These are phyloP conservation scores for Rhizophagus clarus DNA, from an alignment of 192 early-diverging fungal genomes.

Conservation along the genomic window DNA sequence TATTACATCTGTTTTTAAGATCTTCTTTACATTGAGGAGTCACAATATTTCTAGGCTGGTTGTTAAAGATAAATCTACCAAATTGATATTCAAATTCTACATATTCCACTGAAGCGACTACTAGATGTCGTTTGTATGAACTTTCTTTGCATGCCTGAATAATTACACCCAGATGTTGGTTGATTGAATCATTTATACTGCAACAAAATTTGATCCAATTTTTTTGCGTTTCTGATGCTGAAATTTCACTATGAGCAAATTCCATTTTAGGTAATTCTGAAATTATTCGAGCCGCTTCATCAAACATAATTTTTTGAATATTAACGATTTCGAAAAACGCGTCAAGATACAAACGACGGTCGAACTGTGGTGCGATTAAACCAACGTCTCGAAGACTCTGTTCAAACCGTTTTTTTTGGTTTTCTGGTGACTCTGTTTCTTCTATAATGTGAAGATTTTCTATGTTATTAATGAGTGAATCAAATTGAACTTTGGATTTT, in stretches of 20 bases:
- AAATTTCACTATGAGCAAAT: too few species aligned
- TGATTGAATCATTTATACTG: not conserved
- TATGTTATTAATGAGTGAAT: not conserved
- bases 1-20: not conserved
- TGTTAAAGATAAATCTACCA: not conserved
- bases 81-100: not conserved
- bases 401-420: not conserved
- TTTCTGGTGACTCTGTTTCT: not conserved
- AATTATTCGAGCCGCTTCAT: conserved; percentile 14
- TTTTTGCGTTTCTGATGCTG: not conserved
- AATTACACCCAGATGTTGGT: not conserved
- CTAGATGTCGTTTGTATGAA: not conserved
- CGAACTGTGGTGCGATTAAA: not conserved
- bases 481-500: not conserved
- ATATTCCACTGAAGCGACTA: not conserved
- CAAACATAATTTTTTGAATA: conserved; percentile 18
- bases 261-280: not conserved
- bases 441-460: not conserved
- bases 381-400: conserved; percentile 1
- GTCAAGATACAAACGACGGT: conserved; percentile 15
- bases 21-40: not conserved
- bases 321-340: conserved; percentile 24
- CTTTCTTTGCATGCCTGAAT: conserved; percentile 7
- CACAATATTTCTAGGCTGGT: not conserved
- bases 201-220: conserved; percentile 10